phyloP scores from a whole-genome alignment of 441 rosid species.

The Geranium incanum region DNA sequence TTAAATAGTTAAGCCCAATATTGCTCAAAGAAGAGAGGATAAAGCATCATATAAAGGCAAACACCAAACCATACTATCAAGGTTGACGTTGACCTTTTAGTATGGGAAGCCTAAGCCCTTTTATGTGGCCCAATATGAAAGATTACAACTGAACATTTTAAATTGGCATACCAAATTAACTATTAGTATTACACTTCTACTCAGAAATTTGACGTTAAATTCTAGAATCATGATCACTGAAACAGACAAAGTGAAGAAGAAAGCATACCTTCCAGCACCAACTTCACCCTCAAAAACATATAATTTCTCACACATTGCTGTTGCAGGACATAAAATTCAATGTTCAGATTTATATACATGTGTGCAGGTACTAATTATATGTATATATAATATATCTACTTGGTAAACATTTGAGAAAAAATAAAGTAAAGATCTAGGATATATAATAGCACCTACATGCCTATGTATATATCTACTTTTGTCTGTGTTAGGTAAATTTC shows the following conservation, averaged over 20 bases:
- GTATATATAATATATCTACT: not conserved
- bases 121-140: not conserved
- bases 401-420: not conserved
- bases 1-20: not conserved
- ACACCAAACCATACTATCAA: not conserved
- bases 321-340: slow-evolving; percentile 23
- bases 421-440: not conserved
- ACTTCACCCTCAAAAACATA: slow-evolving; percentile 70
- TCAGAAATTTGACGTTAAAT: slow-evolving; percentile 5
- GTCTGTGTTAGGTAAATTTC: not conserved
- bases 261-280: slow-evolving; percentile 75
- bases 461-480: not conserved
- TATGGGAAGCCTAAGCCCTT: not conserved
- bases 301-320: slow-evolving; percentile 74
- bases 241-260: slow-evolving; percentile 19
- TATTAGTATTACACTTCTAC: not conserved
- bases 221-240: not conserved
- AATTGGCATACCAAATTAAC: slow-evolving; percentile 9
- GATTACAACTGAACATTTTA: not conserved
- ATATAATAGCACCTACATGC: not conserved
- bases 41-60: not conserved
- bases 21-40: not conserved
- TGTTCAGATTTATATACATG: slow-evolving; percentile 11
- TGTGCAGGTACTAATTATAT: not conserved
- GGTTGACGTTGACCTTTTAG: no score